Base-by-base conservation (phyloP, 371 early-diverging fungal genomes). In the Mucor velutinosus region DNA sequence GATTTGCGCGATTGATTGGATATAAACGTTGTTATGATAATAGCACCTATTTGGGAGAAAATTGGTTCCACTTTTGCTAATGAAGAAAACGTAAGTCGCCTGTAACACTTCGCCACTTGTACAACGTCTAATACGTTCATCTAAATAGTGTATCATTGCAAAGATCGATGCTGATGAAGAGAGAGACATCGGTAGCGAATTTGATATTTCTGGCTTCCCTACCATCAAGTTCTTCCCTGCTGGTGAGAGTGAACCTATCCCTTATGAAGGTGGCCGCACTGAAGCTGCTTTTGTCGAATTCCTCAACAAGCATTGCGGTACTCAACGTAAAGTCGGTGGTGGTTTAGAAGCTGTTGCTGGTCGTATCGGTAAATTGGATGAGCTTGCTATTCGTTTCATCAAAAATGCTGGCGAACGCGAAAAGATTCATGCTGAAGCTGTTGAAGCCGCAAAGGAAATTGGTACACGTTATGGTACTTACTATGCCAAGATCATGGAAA, bases 231-330 rank as follows among this genome's bases (percentile, higher is more conserved):
- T 93, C 83, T 97, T 97, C 89, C 85, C 90, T 58, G 82, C 82
- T 49, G 90, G 87, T 64, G 83, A 82, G 35, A 89, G 80, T 43
- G 82, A 84, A 21, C 90, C 94, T 14, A 79, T 89, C 63, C 85
- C 85, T 49, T 97, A 94, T 76, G 87, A 90, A 30, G 92, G 90
- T 53, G 89, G 86, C 41, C 93, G 97, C 70, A 73, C 85, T 57
- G 93, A 94, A 76, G 87, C 87, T 73, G 94, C 87, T 68, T 92
- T 98, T 75, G 81, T 97, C 57, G 86, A 87, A 10, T 98, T 89
- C 78, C 85, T 98, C 76, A 98, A 98, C 89, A 83, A 93, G 72
- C 86, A 95, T 61, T 88, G 92, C 71, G 93, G 93, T 30, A 94
- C 96, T 11, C 79, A 92, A 43, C 92, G 97, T 67, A 71, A 85